Evolutionary conservation across 148 eudicot species (phyloP).

Genomic region (Talinum fruticosum): DNA sequence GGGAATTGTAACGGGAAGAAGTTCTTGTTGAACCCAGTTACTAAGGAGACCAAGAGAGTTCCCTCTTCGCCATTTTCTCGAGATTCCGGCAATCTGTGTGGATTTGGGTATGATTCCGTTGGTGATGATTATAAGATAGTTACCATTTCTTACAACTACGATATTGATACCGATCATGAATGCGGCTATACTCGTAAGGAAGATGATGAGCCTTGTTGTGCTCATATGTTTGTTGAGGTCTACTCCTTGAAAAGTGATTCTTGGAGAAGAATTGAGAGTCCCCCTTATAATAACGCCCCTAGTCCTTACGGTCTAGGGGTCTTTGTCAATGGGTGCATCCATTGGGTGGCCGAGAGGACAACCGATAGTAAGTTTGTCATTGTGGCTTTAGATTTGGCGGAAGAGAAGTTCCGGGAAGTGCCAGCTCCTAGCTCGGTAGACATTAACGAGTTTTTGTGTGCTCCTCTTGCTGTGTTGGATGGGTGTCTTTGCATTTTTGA

Average conservation of each 20-base stretch:
- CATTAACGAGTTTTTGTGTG: background rate
- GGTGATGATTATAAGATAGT: slow-evolving; percentile 20
- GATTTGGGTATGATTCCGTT: slow-evolving; percentile 22
- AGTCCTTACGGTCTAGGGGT: background rate
- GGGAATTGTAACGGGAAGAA: background rate
- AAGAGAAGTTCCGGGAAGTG: slow-evolving; percentile 13
- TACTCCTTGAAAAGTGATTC: slow-evolving; percentile 13
- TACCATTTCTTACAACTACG: background rate
- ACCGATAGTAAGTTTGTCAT: slow-evolving; percentile 4
- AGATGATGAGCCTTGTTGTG: background rate
- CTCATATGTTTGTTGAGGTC: background rate
- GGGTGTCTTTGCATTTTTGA: slow-evolving; percentile 4
- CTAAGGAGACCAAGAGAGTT: slow-evolving; percentile 2
- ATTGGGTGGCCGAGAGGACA: slow-evolving; percentile 8
- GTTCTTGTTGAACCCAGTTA: slow-evolving; percentile 11
- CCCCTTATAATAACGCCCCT: background rate
- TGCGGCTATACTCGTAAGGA: too few relatives aligned
- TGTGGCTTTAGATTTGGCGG: slow-evolving; percentile 18
- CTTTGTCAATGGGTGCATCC: slow-evolving; percentile 9
- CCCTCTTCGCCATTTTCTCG: background rate
- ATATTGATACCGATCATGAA: background rate
- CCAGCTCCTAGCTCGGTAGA: slow-evolving; percentile 12
- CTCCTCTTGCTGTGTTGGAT: background rate
- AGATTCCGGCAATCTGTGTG: background rate
- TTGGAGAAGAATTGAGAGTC: background rate